Percentiles rank a stretch among this genome's conserved stretches.
Evolutionary conservation across 768 basidiomycete species (phyloP).

Genomic region (Russula earlei): DNA sequence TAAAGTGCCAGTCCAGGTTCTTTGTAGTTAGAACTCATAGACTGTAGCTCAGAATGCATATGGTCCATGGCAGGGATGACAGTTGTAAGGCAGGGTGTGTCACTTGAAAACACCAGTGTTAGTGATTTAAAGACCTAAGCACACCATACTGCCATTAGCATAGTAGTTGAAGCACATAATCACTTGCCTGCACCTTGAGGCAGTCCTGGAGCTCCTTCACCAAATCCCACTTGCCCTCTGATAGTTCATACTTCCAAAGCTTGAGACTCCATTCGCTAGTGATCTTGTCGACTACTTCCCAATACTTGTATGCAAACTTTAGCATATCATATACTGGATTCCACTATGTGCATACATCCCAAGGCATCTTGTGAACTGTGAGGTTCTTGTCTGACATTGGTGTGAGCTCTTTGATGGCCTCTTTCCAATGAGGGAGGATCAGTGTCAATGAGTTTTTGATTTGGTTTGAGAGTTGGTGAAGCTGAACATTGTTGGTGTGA

Average conservation of each 20-base stretch:
- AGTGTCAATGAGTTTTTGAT: constrained; percentile 24
- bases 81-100: not conserved
- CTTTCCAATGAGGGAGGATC: constrained; percentile 23
- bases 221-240: not conserved
- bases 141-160: no score
- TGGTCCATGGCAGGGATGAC: not conserved
- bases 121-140: not conserved
- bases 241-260: not conserved
- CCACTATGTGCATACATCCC: constrained; percentile 32
- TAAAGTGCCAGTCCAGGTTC: not conserved
- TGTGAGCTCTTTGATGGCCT: constrained; percentile 5
- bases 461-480: no score
- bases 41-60: not conserved
- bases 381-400: not conserved
- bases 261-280: not conserved
- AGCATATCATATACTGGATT: constrained; percentile 34
- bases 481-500: no score
- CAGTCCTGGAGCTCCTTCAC: not conserved
- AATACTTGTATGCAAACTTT: constrained; percentile 25
- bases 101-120: not conserved
- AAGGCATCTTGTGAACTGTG: constrained; percentile 25
- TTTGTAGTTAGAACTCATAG: not conserved
- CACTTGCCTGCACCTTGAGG: not conserved
- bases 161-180: no score
- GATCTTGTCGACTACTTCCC: constrained; percentile 21